These are phyloP conservation scores for Solanum pennellii DNA, from an alignment of 257 asterid species.

Conservation along the genomic window DNA sequence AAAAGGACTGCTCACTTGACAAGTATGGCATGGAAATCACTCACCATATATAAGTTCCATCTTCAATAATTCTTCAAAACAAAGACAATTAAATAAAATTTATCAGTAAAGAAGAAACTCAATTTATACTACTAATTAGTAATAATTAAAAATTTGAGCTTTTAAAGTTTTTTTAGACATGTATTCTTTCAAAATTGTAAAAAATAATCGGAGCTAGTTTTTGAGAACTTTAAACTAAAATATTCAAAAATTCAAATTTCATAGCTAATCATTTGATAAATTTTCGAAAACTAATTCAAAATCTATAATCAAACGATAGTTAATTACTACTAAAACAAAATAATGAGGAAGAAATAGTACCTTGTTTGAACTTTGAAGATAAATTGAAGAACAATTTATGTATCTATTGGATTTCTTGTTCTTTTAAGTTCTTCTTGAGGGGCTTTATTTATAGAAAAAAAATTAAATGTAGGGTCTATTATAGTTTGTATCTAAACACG, in stretches of 20 bases:
- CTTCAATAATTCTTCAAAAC: not conserved
- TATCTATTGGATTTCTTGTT: not conserved
- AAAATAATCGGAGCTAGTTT: not conserved
- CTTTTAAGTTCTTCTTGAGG: not conserved
- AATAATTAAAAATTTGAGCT: too few species aligned
- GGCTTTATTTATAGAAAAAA: not conserved
- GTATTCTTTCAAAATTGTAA: not conserved
- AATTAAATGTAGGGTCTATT: not conserved
- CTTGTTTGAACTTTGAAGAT: not conserved
- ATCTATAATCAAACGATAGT: not conserved
- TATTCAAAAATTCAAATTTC: not conserved
- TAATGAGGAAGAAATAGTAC: not conserved
- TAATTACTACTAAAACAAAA: not conserved
- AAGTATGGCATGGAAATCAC: conserved; percentile 54
- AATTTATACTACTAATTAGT: not conserved
- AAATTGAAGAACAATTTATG: not conserved
- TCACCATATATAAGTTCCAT: conserved; percentile 2
- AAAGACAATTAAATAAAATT: not conserved
- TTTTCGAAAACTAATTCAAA: not conserved
- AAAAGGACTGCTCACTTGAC: conserved; percentile 47
- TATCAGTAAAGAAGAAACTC: not conserved
- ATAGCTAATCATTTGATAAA: too few species aligned
- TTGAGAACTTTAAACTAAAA: too few species aligned
- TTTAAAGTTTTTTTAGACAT: not conserved
- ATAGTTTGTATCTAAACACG: not conserved